These are phyloP conservation scores for Penicillium sp. DNA, from an alignment of 2,329 filamentous ascomycete species.

Conservation along the genomic window DNA sequence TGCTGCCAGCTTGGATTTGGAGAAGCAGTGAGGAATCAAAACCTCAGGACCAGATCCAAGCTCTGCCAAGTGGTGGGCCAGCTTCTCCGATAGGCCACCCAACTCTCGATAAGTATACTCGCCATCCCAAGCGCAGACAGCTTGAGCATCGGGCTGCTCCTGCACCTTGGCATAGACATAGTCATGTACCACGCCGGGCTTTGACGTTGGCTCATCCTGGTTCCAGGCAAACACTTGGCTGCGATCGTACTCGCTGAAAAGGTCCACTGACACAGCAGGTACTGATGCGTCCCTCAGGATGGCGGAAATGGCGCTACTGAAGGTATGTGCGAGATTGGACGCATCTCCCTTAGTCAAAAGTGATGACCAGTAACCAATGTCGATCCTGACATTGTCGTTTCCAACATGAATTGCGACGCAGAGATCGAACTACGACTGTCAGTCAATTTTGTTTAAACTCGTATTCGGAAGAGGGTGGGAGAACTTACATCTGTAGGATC, in stretches of 20 bases:
- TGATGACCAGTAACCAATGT: constrained; percentile 3
- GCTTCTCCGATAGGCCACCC: constrained; percentile 21
- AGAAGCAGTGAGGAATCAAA: constrained; percentile 4
- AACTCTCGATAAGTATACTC: constrained; percentile 6
- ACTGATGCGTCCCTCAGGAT: not conserved
- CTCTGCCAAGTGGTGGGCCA: constrained; percentile 20
- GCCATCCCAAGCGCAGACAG: constrained; percentile 8
- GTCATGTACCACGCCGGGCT: constrained; percentile 6
- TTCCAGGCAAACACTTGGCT: constrained; percentile 15
- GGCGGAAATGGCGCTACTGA: not conserved
- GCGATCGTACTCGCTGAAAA: constrained; percentile 7
- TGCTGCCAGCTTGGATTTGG: constrained; percentile 1
- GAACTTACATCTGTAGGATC: constrained; percentile 2
- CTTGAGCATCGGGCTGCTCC: constrained; percentile 19
- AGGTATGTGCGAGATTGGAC: constrained; percentile 1
- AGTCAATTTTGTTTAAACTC: not conserved
- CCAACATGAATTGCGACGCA: not conserved
- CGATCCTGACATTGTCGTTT: not conserved
- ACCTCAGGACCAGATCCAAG: constrained; percentile 19
- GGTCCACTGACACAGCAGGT: not conserved
- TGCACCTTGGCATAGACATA: constrained; percentile 10
- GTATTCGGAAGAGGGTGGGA: not conserved
- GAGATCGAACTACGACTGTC: constrained; percentile 1
- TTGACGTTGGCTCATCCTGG: constrained; percentile 1
- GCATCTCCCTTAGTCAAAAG: constrained; percentile 3